Base-by-base conservation (phyloP, 1,284 basidiomycete species). In the Apiotrichum domesticum region DNA sequence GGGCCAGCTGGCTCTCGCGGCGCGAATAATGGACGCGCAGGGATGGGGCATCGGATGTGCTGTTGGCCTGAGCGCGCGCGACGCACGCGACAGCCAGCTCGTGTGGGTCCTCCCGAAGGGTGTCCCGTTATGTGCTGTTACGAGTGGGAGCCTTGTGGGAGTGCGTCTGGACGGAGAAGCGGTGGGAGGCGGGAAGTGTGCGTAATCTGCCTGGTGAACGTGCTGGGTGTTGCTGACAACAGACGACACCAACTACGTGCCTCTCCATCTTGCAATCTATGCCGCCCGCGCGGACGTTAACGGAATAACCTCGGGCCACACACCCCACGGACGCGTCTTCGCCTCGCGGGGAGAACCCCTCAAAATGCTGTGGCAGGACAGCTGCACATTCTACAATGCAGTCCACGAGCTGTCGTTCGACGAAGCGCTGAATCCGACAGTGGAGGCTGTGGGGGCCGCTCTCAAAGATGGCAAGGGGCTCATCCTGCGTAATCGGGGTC, bases 291-390 rank as follows among this genome's bases (percentile, higher is more conserved):
- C 58, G 0, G 66, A 67, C 39, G 57, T 67, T 4, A 56, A 60
- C 33, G 63, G 64, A 35, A 55, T 67, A 46, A 56, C 58, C 5
- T 58, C 62, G 6, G 66, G 59, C 2, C 54, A 63, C 55, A 63
- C 66, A 39, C 37, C 37, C 2, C 37, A 39, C 52, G 66, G 59
- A 10, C 55, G 63, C 34, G 55, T 61, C 6, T 64, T 66, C 34
- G 56, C 61, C 10, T 48, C 59, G 56, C 58, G 61, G 40, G 52
- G 57, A 3, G 46, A 59, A 39, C 35, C 46, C 9, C 50, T 61
- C 29, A 57, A 62, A 46, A 67, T 66, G 63, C 62, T 66, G 29
- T 58, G 62, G 46, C 66, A 67, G 58, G 66, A 68, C 65, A 60
- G 59, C 37, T 68, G 66, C 43, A 64, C 62, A 2, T 68, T 66